Base-by-base conservation (phyloP, 345 rosid species). In the Litchi chinensis region DNA sequence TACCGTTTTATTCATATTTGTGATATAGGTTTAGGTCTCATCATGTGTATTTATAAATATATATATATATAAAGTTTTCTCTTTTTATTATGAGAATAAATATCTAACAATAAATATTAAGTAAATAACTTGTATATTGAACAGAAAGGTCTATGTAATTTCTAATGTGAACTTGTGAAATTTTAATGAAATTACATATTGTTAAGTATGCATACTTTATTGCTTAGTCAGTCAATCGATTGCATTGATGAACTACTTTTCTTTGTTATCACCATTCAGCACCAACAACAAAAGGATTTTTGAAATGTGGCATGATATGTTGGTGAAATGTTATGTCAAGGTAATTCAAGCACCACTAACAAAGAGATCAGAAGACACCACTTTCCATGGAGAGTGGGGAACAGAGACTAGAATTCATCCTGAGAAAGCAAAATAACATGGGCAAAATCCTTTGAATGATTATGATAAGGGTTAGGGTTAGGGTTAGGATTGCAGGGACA, bases 391-490 rank as follows among this genome's bases (percentile, higher is more conserved):
- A 43, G 50, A 40, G 65, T 66, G 76, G 65, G 46, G 28, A 21
- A 66, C 54, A 15, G 12, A 44, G 5, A 28, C 77, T 8, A 41
- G 4, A 46, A 46, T 46, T 46, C 50, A 46, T 46, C 50, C 21
- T 57, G 69, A 65, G 68, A 67, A 65, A 67, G 28, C 65, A 66
- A 66, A 67, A 48, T 68, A 60, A 32, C 50, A 77, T 28, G 76
- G 63, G 11, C 5, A 28, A 72, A 11, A 43, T 39, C 74, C 19
- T 0, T 0, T 62, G 54, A 12, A 28, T 48, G 26, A 59, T n/a
- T 75, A 82, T 78, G 82, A 80, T 73, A 68, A 79, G 83, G 84
- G 41, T 67, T 74, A 24, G 83, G 73, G 44, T 72, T 28, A 41
- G 73, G 59, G 48, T 52, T 52, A 56, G 19, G 21, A 1, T 18